Conservation (phyloP, 2,329 filamentous ascomycete species). For the Colletotrichum melonis region DNA sequence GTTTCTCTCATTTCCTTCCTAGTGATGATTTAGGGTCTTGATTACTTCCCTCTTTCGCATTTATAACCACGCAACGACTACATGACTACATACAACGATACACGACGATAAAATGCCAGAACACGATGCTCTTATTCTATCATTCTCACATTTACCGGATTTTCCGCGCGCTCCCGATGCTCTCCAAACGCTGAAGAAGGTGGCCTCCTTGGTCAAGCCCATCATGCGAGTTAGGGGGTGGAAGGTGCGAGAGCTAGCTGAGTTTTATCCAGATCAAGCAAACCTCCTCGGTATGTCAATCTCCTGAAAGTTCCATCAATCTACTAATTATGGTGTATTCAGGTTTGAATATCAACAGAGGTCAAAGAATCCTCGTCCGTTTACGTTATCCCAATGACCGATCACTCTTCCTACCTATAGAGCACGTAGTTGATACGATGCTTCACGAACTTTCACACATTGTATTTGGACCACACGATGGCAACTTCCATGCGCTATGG, state of each 20-base stretch:
- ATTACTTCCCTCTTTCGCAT: not conserved
- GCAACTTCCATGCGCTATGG: slow-evolving; percentile 86
- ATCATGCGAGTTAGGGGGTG: slow-evolving; percentile 91
- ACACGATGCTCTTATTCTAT: slow-evolving; percentile 57
- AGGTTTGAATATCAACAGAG: slow-evolving; percentile 82
- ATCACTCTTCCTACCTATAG: slow-evolving; percentile 81
- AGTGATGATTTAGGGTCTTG: not conserved
- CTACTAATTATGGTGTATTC: not conserved
- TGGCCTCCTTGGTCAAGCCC: slow-evolving; percentile 91
- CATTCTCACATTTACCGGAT: slow-evolving; percentile 60
- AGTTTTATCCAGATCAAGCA: slow-evolving; percentile 83
- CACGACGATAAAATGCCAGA: slow-evolving; percentile 48
- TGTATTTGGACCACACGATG: slow-evolving; percentile 84
- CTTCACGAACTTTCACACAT: slow-evolving; percentile 95
- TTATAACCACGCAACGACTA: not conserved
- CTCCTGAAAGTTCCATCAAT: too few species aligned
- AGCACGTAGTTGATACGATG: slow-evolving; percentile 89
- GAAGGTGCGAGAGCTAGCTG: slow-evolving; percentile 81
- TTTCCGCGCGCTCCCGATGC: slow-evolving; percentile 62
- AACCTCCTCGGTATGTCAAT: slow-evolving; percentile 73
- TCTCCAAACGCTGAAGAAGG: slow-evolving; percentile 75
- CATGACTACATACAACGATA: not conserved
- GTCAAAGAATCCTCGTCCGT: slow-evolving; percentile 84
- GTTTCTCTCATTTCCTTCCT: not conserved
- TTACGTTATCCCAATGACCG: slow-evolving; percentile 81